Evolutionary conservation across 441 rosid genomes (phyloP).

Genomic region (Omphalea diandra): DNA sequence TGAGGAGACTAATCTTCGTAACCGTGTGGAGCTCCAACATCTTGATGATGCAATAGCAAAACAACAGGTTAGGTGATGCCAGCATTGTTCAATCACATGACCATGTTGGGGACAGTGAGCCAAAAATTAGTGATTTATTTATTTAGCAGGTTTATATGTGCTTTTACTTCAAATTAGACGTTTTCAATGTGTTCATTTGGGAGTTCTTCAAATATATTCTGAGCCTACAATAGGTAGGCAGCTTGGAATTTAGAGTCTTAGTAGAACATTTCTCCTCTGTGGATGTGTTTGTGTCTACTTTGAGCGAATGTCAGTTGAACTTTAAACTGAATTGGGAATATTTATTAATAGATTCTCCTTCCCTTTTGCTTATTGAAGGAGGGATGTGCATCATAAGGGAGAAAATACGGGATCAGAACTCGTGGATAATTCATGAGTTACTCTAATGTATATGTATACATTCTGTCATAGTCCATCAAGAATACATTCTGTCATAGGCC

Average conservation of each 20-base stretch:
- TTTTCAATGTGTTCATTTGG: not conserved
- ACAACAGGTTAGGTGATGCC: constrained; percentile 55
- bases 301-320: not conserved
- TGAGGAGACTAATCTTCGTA: constrained; percentile 79
- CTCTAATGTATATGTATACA: not conserved
- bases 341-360: not conserved
- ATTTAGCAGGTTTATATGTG: not conserved
- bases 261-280: not conserved
- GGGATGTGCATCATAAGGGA: not conserved
- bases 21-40: constrained; percentile 76
- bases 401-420: not conserved
- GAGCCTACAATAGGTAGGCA: not conserved
- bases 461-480: too few species aligned
- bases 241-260: not conserved
- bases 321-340: not conserved
- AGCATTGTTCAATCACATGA: not conserved
- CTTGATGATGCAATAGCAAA: constrained; percentile 89
- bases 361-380: not conserved
- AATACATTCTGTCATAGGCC: not conserved
- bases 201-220: not conserved
- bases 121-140: not conserved
- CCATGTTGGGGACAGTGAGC: not conserved
- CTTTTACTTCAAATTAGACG: not conserved
- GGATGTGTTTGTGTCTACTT: not conserved
- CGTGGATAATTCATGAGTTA: not conserved